Conservation (phyloP, 495 filamentous ascomycete genomes). For the Tuber microsphaerosporum region DNA sequence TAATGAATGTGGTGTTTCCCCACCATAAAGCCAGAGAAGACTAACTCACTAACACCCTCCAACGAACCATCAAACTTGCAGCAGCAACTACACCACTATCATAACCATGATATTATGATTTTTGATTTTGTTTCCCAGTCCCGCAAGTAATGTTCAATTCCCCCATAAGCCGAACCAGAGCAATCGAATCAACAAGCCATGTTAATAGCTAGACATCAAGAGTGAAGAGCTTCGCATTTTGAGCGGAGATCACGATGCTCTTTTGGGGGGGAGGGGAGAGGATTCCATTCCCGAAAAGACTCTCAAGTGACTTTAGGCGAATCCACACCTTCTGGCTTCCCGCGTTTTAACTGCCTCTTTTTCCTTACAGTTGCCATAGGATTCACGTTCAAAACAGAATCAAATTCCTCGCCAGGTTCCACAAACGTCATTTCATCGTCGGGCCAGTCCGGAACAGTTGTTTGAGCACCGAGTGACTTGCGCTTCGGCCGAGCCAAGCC, state of each 20-base stretch:
- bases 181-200: slow-evolving; percentile 1
- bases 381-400: slow-evolving; percentile 1
- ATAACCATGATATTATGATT: not conserved
- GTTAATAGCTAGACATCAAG: not conserved
- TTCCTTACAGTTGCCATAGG: slow-evolving; percentile 11
- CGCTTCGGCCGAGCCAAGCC: slow-evolving; percentile 14
- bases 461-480: slow-evolving; percentile 14
- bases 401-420: slow-evolving; percentile 19
- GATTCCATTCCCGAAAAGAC: not conserved
- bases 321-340: not conserved
- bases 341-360: slow-evolving; percentile 23
- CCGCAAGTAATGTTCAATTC: not conserved
- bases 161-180: not conserved
- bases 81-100: not conserved
- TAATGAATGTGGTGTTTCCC: not conserved
- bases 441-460: slow-evolving; percentile 23
- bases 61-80: not conserved
- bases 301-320: not conserved
- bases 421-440: slow-evolving; percentile 20
- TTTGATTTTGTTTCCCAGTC: not conserved
- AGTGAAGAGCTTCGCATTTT: not conserved
- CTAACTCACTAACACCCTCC: not conserved
- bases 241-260: not conserved
- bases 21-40: not conserved
- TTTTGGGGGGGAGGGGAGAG: not conserved